These are phyloP conservation scores for Umbelopsis ramanniana DNA, from an alignment of 192 early-diverging fungal species.

Conservation along the genomic window DNA sequence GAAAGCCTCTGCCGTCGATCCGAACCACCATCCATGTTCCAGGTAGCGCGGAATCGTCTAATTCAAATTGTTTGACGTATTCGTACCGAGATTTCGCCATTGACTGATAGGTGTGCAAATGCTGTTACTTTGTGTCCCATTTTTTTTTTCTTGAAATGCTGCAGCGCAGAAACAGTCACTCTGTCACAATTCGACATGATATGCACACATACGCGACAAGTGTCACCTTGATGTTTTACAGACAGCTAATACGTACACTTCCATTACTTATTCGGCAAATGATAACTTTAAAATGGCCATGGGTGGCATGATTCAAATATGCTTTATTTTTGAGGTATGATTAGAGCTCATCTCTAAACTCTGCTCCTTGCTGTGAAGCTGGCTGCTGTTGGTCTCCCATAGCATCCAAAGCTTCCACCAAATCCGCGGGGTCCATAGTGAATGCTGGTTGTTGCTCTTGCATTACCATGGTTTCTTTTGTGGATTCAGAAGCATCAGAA, in stretches of 20 bases:
- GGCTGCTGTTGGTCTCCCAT: neutral
- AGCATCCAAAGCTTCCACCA: slow-evolving; percentile 9
- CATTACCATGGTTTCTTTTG: neutral
- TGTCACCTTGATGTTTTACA: too few relatives aligned
- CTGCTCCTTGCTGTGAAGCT: neutral
- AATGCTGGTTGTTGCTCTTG: neutral
- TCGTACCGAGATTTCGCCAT: slow-evolving; percentile 97
- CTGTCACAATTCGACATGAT: too few relatives aligned
- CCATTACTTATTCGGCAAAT: too few relatives aligned
- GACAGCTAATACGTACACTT: too few relatives aligned
- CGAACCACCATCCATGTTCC: slow-evolving; percentile 91
- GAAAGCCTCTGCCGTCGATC: slow-evolving; percentile 91
- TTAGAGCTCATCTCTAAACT: slow-evolving; percentile 9
- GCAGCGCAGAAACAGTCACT: neutral
- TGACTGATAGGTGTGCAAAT: neutral
- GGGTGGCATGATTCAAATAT: neutral
- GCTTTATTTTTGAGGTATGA: neutral
- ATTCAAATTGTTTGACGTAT: slow-evolving; percentile 91
- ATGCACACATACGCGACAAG: too few relatives aligned
- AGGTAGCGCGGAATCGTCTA: slow-evolving; percentile 72
- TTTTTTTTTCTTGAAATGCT: neutral
- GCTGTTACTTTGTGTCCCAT: neutral
- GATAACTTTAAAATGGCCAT: neutral
- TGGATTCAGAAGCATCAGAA: neutral
- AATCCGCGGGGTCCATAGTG: neutral